Evolutionary conservation across 192 early-diverging fungal species (phyloP).

Genomic region (Coemansia sp.): DNA sequence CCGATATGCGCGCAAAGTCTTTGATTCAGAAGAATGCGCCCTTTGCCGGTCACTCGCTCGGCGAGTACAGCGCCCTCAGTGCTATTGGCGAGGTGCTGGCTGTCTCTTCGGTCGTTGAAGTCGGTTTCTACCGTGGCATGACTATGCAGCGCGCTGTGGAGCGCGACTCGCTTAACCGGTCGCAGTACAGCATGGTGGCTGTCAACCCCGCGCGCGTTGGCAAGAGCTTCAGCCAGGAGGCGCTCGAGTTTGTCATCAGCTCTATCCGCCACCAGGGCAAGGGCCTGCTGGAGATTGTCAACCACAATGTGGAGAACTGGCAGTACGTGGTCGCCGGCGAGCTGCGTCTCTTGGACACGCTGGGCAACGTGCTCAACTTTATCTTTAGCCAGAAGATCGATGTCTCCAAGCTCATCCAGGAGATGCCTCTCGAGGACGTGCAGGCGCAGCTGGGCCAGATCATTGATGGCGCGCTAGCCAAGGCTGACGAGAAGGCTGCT

Average conservation of each 20-base stretch:
- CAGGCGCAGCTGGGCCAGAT: slow-evolving; percentile 68
- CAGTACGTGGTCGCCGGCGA: slow-evolving; percentile 94
- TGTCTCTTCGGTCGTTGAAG: slow-evolving; percentile 82
- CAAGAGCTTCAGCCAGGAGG: slow-evolving; percentile 84
- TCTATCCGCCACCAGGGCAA: slow-evolving; percentile 76
- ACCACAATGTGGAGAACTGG: slow-evolving; percentile 97
- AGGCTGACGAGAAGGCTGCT: slow-evolving; percentile 65
- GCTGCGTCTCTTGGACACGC: slow-evolving; percentile 73
- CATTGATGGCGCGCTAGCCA: slow-evolving; percentile 68
- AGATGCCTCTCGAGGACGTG: neutral
- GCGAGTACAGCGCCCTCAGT: slow-evolving; percentile 93
- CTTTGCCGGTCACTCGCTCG: slow-evolving; percentile 94
- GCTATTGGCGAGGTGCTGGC: slow-evolving; percentile 85
- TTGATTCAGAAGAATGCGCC: slow-evolving; percentile 83
- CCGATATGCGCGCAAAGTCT: slow-evolving; percentile 87
- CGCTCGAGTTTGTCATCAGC: slow-evolving; percentile 68
- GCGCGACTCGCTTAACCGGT: slow-evolving; percentile 79
- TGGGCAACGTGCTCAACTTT: slow-evolving; percentile 81
- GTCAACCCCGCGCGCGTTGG: slow-evolving; percentile 90
- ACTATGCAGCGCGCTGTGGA: slow-evolving; percentile 95
- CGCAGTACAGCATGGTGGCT: slow-evolving; percentile 95
- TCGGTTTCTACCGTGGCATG: slow-evolving; percentile 97
- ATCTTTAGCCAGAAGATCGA: slow-evolving; percentile 71
- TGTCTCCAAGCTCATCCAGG: slow-evolving; percentile 43
- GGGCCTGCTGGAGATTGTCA: slow-evolving; percentile 89